A percentile compares a stretch with the other conserved stretches of the same genome.
Evolutionary conservation across 306 rosid genomes (phyloP).

Genomic region (Ochetophila trinervis): DNA sequence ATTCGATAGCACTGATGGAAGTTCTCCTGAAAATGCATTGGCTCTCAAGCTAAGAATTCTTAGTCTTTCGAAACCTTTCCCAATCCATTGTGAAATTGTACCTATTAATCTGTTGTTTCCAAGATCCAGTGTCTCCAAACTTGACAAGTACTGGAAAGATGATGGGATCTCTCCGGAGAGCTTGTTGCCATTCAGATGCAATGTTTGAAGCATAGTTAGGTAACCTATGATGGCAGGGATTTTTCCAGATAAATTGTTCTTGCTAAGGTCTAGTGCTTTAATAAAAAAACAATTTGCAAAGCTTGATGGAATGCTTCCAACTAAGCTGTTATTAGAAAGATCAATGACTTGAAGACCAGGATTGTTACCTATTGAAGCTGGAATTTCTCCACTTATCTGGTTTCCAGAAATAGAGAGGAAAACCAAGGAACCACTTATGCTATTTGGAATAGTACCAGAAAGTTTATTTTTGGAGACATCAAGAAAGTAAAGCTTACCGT

Average conservation of each 20-base stretch:
- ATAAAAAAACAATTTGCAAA: constrained; percentile 31
- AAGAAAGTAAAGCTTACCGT: neutral
- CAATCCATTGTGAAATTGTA: constrained; percentile 36
- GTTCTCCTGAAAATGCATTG: constrained; percentile 38
- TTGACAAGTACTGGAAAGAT: constrained; percentile 32
- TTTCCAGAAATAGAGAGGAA: constrained; percentile 40
- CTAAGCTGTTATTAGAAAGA: constrained; percentile 39
- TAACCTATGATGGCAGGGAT: constrained; percentile 36
- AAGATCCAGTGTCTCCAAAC: constrained; percentile 39
- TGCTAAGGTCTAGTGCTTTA: constrained; percentile 32
- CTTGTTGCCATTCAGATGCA: constrained; percentile 34
- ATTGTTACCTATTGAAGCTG: constrained; percentile 27
- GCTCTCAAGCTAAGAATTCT: constrained; percentile 38
- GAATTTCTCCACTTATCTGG: constrained; percentile 37
- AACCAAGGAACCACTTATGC: constrained; percentile 7
- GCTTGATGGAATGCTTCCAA: constrained; percentile 33
- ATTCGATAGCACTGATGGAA: constrained; percentile 28
- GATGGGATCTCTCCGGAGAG: constrained; percentile 36
- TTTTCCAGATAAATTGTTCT: constrained; percentile 28
- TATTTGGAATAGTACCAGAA: constrained; percentile 33
- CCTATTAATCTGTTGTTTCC: constrained; percentile 34
- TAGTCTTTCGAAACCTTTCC: constrained; percentile 20
- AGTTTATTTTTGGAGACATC: constrained; percentile 46
- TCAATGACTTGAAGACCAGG: constrained; percentile 13
- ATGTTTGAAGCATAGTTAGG: constrained; percentile 20